Percentiles rank a stretch among this genome's conserved stretches.
Conservation (phyloP, 306 rosid genomes). For the Quercus rubra region DNA sequence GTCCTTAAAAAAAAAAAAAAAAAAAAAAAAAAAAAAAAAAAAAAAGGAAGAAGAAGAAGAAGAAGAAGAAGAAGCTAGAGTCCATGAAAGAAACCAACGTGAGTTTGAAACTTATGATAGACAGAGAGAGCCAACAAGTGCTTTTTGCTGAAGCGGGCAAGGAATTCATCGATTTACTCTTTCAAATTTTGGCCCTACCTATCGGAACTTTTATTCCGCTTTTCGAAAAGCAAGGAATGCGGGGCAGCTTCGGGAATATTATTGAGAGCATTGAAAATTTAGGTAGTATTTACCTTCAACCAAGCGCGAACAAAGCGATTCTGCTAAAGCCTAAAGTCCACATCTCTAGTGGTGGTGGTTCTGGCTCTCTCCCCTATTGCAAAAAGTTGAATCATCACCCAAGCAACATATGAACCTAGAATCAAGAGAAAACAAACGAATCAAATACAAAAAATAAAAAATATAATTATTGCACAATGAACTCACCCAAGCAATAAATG, state of each 20-base stretch:
- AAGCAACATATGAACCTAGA: too few relatives aligned
- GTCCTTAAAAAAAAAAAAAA: too few relatives aligned
- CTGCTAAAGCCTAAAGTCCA: neutral
- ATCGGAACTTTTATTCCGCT: conserved; percentile 6
- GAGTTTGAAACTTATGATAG: conserved; percentile 16
- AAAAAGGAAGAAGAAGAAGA: too few relatives aligned
- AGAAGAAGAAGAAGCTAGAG: too few relatives aligned
- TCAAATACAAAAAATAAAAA: too few relatives aligned
- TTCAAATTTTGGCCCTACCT: conserved; percentile 2
- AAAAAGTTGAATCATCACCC: neutral
- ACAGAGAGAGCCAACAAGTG: neutral
- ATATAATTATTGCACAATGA: too few relatives aligned
- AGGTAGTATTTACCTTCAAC: neutral
- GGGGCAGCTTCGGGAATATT: neutral
- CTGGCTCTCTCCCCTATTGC: neutral
- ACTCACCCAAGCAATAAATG: too few relatives aligned
- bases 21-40: too few relatives aligned
- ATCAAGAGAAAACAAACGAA: too few relatives aligned
- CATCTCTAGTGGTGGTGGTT: neutral
- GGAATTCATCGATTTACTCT: conserved; percentile 19
- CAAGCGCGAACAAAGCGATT: neutral
- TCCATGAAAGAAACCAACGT: neutral
- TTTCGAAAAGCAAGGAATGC: neutral
- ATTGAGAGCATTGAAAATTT: conserved; percentile 18
- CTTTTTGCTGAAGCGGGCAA: conserved; percentile 13